phyloP scores from a whole-genome alignment of 164 flowering plant genomes.

The Warburgia ugandensis region DNA sequence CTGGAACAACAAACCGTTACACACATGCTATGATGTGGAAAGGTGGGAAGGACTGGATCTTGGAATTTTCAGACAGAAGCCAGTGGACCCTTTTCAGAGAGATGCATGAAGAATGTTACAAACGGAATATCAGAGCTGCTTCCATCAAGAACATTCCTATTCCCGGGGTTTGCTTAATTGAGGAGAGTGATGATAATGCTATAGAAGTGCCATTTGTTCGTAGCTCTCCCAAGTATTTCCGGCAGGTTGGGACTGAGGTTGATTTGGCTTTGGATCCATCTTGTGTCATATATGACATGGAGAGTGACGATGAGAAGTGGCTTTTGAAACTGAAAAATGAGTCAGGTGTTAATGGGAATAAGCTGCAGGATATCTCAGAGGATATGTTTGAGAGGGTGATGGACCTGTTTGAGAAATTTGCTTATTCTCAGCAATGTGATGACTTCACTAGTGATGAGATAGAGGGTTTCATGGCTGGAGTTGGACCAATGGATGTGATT shows the following conservation, averaged over 20 bases:
- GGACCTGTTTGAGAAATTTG: constrained; percentile 83
- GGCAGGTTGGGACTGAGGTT: constrained; percentile 71
- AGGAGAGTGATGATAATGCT: constrained; percentile 54
- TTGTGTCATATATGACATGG: constrained; percentile 92
- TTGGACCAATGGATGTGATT: constrained; percentile 41
- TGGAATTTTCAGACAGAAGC: constrained; percentile 84
- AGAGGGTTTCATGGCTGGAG: constrained; percentile 44
- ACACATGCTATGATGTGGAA: constrained; percentile 99
- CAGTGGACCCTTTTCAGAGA: constrained; percentile 91
- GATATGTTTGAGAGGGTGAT: constrained; percentile 78
- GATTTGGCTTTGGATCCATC: constrained; percentile 85
- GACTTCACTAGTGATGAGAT: constrained; percentile 62
- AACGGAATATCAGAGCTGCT: constrained; percentile 78
- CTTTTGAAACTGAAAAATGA: constrained; percentile 25
- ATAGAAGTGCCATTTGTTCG: constrained; percentile 46
- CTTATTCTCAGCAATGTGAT: constrained; percentile 53
- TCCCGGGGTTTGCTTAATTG: constrained; percentile 80
- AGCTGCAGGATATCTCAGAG: constrained; percentile 36
- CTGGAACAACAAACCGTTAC: constrained; percentile 81
- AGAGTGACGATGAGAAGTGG: constrained; percentile 92
- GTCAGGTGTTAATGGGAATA: constrained; percentile 14
- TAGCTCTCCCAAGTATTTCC: constrained; percentile 46
- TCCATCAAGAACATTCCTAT: constrained; percentile 85
- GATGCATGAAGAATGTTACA: constrained; percentile 93
- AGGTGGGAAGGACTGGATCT: constrained; percentile 95